phyloP scores from a whole-genome alignment of 192 early-diverging fungal genomes.

The Linnemannia schmuckeri region DNA sequence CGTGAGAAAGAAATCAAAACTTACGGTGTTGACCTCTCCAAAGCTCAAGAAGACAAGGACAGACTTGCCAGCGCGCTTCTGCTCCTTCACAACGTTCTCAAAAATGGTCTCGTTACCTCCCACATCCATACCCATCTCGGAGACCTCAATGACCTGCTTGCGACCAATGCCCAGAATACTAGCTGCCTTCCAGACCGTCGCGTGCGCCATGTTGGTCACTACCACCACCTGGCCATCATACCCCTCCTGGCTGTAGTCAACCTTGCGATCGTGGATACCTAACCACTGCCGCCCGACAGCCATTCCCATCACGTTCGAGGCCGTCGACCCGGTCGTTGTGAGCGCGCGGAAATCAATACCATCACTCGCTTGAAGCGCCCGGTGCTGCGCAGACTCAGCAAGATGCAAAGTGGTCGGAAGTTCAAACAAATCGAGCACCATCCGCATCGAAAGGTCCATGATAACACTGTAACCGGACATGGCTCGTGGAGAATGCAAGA shows the following conservation, averaged over 20 bases:
- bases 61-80: conserved; percentile 26
- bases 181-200: conserved; percentile 65
- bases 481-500: conserved; percentile 47
- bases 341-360: conserved; percentile 32
- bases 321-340: conserved; percentile 69
- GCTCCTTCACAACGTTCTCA: conserved; percentile 29
- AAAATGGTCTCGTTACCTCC: conserved; percentile 12
- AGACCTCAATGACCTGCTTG: conserved; percentile 59
- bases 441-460: conserved; percentile 56
- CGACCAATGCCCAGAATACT: conserved; percentile 66
- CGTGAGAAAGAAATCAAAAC: neutral
- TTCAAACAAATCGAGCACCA: conserved; percentile 63
- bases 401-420: conserved; percentile 28
- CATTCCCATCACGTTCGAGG: conserved; percentile 67
- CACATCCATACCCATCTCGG: conserved; percentile 23
- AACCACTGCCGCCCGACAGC: conserved; percentile 59
- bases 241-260: conserved; percentile 64
- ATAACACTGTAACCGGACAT: conserved; percentile 61
- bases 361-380: neutral
- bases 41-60: conserved; percentile 62
- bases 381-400: neutral
- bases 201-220: conserved; percentile 57
- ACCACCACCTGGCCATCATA: conserved; percentile 56
- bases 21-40: conserved; percentile 71
- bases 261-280: conserved; percentile 33